These are phyloP conservation scores for Nidularia sp. DNA, from an alignment of 768 basidiomycete species.

Conservation along the genomic window DNA sequence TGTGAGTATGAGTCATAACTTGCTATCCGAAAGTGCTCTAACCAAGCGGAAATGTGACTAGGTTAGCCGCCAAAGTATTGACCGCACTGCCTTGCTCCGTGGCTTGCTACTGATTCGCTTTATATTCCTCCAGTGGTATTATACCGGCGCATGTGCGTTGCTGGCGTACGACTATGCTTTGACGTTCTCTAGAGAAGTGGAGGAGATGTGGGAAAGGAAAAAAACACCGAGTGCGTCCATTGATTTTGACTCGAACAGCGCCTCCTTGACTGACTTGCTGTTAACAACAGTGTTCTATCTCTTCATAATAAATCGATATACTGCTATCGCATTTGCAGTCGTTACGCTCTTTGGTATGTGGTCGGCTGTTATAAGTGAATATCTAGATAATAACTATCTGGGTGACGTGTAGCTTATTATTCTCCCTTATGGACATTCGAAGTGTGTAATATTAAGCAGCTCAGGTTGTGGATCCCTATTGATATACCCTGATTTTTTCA, in stretches of 20 bases:
- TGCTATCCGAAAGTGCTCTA: neutral
- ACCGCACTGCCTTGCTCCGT: neutral
- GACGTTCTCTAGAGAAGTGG: constrained; percentile 14
- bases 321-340: constrained; percentile 18
- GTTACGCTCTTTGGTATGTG: constrained; percentile 19
- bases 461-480: neutral
- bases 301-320: constrained; percentile 17
- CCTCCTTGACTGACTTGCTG: neutral
- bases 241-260: neutral
- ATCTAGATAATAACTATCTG: neutral
- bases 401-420: constrained; percentile 13
- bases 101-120: neutral
- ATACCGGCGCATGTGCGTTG: constrained; percentile 12
- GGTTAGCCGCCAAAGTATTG: neutral
- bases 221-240: constrained; percentile 9
- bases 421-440: constrained; percentile 17
- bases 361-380: neutral
- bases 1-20: constrained; percentile 5
- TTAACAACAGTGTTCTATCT: constrained; percentile 8
- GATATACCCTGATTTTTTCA: no score
- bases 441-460: constrained; percentile 3
- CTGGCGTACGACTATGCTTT: constrained; percentile 19
- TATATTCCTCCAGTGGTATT: constrained; percentile 11
- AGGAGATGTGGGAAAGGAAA: constrained; percentile 14
- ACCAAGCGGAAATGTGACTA: neutral